Base-by-base conservation (phyloP, 164 flowering plant species). In the Houttuynia cordata region DNA sequence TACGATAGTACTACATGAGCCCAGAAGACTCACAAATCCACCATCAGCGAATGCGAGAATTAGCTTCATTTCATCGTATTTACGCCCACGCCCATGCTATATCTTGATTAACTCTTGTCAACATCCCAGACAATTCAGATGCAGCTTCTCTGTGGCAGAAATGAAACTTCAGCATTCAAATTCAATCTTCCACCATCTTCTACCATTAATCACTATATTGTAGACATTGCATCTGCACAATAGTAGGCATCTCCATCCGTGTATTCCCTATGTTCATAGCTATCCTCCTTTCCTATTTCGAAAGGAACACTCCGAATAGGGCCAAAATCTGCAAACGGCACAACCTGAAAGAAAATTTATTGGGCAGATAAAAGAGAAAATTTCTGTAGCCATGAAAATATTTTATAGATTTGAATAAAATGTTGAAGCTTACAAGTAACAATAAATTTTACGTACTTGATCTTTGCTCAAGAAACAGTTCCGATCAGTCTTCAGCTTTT, bases 371-470 rank as follows among this genome's bases (percentile, higher is more conserved):
- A 56, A n/a, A 30, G 37, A 2, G 4, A 2, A 6, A 30, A 30
- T 30, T 30, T 30, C 37, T 30, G 37, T 30, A 6, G 6, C 6
- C 17, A 21, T 22, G 39, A 13, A 62, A 57, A 52, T 53, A 8
- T 12, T 20, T 42, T 57, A 37, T 52, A 41, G 39, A 10, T 18
- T 1, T 15, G 56, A 8, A 10, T 41, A 1, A 49, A 51, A 24
- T 20, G 18, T 24, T 20, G n/a, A 50, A 8, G n/a, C 23, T 52
- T 52, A n/a, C n/a, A n/a, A n/a, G 23, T 52, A 10, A 22, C 6
- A 61, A 51, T 58, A 3, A 51, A 30, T 20, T 25, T 61, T 34
- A 1, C 52, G 39, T 53, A 62, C 64, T 53, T 62, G 64, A 62
- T 62, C 64, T 21, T 53, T 62, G 57, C 57, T 53, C 7, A 34